Evolutionary conservation across 768 basidiomycete genomes (phyloP), one percentile per base, ranked within the genome.

Genomic region (Mycena vulgaris): DNA sequence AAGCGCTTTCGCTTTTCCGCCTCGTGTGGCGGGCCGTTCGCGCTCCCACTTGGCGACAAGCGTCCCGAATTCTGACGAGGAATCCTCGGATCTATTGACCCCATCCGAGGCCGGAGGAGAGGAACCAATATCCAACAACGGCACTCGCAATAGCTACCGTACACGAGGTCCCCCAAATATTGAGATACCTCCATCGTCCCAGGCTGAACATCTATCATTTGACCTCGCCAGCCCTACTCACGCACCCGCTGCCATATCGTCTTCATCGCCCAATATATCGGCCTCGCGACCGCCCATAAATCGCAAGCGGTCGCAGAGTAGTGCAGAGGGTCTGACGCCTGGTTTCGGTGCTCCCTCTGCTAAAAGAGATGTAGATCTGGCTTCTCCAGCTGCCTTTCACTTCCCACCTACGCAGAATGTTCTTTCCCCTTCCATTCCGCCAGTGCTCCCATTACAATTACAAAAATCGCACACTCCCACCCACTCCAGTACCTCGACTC

Each of bases 1-100:
- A 55, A 81, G 83, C 23, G 82, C 84, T 48, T 90, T 91, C 59
- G 86, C 85, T 0, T 90, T 91, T 64, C 89, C 90, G 56, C 89
- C 89, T 1, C 79, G 83, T 37, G 70, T 77, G 21, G 62, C 80
- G 28, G 75, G 78, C 27, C 80, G 81, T 19, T 77, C 78, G 1
- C 81, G 80, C 66, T 79, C 76, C 8, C 82, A 83, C 39, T 69
- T 81, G 28, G 74, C 80, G 9, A 68, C 75, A 8, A 75, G 68
- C 42, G 66, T 75, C 55, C 76, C 77, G 27, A 68, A 70, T 27
- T 76, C 75, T 39, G 76, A 79, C 28, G 82, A 83, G 19, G 77
- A 81, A 63, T 39, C 63, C 5, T 45, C 52, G 21, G 63, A 70
- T 67, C n/a, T 47, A 7, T 11, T 53, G 13, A 31, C 47, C n/a